These are phyloP conservation scores for Pyrenula massariospora DNA, from an alignment of 495 filamentous ascomycete genomes.

Conservation along the genomic window DNA sequence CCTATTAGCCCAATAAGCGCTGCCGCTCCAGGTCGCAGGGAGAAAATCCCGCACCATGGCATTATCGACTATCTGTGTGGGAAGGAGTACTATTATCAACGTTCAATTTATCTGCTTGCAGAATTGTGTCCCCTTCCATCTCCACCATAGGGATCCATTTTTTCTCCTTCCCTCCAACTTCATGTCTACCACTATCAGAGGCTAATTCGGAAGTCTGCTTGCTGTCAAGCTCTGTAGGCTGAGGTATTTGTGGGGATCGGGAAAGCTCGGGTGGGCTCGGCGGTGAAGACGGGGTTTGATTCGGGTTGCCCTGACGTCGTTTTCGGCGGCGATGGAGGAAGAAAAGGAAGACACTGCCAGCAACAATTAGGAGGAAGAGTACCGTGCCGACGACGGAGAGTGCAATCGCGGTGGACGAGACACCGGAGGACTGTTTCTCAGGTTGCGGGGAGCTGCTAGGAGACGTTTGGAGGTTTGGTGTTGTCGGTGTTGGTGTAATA, in stretches of 20 bases:
- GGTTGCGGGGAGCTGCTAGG: not conserved
- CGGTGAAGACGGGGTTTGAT: not conserved
- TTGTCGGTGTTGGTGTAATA: constrained; percentile 6
- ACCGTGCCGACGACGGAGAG: not conserved
- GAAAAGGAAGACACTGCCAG: not conserved
- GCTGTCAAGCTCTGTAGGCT: not conserved
- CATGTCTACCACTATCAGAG: not conserved
- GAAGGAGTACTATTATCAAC: no score
- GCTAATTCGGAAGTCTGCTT: not conserved
- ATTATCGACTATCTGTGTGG: no score
- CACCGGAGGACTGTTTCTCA: not conserved
- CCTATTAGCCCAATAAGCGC: no score
- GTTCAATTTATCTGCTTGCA: no score
- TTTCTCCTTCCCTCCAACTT: not conserved
- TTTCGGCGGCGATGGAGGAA: not conserved
- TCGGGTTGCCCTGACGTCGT: not conserved
- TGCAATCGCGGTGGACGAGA: not conserved
- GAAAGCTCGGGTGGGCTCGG: not conserved
- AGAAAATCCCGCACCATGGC: no score
- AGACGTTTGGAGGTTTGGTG: not conserved
- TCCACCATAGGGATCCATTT: not conserved
- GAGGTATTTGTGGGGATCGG: not conserved
- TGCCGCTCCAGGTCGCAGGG: no score
- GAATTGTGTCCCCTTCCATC: no score
- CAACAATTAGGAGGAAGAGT: not conserved